A percentile compares a stretch with the other conserved stretches of the same genome.
Conservation (phyloP, 2,329 filamentous ascomycete genomes). For the Passalora sequoiae region DNA sequence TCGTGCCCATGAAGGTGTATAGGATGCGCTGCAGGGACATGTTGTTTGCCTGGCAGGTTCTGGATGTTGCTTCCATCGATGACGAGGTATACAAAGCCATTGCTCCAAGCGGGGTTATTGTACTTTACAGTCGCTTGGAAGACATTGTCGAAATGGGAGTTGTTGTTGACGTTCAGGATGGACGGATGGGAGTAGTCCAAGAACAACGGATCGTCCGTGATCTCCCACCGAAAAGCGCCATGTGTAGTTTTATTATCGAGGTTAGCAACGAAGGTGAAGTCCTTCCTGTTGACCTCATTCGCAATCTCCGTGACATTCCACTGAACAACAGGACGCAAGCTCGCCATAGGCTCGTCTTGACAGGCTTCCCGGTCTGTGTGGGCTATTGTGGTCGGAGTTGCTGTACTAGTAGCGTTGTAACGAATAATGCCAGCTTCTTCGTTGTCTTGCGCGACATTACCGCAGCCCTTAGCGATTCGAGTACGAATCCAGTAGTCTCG, state of each 20-base stretch:
- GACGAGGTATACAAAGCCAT: constrained; percentile 29
- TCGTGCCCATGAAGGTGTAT: constrained; percentile 51
- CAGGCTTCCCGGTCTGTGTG: constrained; percentile 22
- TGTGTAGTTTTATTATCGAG: constrained; percentile 11
- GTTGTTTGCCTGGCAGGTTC: constrained; percentile 8
- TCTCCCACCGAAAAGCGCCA: constrained; percentile 24
- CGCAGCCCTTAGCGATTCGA: constrained; percentile 24
- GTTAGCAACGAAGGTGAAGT: constrained; percentile 25
- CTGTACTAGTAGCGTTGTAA: constrained; percentile 18
- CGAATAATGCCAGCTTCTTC: constrained; percentile 26
- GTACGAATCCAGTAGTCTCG: constrained; percentile 31
- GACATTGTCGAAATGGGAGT: constrained; percentile 9
- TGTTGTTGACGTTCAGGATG: constrained; percentile 26
- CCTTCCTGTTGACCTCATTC: constrained; percentile 11
- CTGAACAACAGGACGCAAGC: constrained; percentile 25
- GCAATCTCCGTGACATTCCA: constrained; percentile 23
- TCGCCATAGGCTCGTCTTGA: constrained; percentile 26
- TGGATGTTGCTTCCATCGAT: constrained; percentile 23
- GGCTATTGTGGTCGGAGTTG: constrained; percentile 15
- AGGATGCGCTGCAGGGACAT: constrained; percentile 26
- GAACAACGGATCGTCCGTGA: constrained; percentile 26
- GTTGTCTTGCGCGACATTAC: constrained; percentile 27
- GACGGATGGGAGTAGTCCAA: constrained; percentile 26
- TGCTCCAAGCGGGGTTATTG: constrained; percentile 16
- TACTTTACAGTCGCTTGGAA: constrained; percentile 13